Percentiles rank a stretch among this genome's conserved stretches.
Evolutionary conservation across 2,329 filamentous ascomycete species (phyloP).

Genomic region (Pestalotiopsis sp.): DNA sequence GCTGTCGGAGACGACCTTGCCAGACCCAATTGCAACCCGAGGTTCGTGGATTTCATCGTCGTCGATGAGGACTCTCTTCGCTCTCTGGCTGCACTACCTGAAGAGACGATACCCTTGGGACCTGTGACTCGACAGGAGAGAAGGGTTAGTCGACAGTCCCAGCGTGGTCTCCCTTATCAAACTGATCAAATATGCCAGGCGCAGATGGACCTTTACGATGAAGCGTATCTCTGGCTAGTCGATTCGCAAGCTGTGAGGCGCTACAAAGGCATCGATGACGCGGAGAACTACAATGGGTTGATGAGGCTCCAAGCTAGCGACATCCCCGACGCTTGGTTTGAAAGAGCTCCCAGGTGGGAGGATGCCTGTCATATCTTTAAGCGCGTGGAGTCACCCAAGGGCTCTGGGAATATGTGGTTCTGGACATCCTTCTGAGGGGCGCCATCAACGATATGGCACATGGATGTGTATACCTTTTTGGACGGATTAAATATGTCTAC

Average conservation of each 20-base stretch:
- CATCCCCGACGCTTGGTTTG: background rate
- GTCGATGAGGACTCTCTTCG: background rate
- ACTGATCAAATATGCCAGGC: background rate
- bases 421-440: background rate
- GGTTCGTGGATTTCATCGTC: background rate
- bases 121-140: background rate
- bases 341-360: background rate
- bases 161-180: background rate
- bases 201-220: background rate
- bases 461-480: no score
- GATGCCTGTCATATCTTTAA: background rate
- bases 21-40: background rate
- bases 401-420: background rate
- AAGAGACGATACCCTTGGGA: background rate
- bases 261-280: background rate
- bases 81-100: background rate
- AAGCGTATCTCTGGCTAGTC: background rate
- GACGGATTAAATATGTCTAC: no score
- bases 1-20: background rate
- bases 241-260: background rate
- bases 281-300: background rate
- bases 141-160: background rate
- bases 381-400: background rate
- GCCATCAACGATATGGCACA: background rate
- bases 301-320: background rate